These are phyloP conservation scores for Fraxinus pennsylvanica DNA, from an alignment of 257 asterid species.

Conservation along the genomic window DNA sequence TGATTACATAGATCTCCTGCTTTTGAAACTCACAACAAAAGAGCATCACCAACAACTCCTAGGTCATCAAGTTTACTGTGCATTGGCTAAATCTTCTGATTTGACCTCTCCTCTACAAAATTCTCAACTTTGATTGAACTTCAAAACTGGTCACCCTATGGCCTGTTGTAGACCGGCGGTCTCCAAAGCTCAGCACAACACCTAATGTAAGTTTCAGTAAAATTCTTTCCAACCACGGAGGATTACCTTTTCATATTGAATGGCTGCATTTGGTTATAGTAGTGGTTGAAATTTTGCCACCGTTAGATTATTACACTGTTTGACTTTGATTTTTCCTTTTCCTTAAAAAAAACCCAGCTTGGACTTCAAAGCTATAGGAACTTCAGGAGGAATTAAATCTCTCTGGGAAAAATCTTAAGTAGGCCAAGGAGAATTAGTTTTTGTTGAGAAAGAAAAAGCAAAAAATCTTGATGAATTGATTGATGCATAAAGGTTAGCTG, in stretches of 20 bases:
- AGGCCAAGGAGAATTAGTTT: slow-evolving; percentile 68
- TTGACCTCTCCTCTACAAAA: too few relatives aligned
- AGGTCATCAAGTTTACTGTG: slow-evolving; percentile 46
- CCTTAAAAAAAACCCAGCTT: slow-evolving; percentile 64
- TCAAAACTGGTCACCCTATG: slow-evolving; percentile 61
- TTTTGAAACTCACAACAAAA: slow-evolving; percentile 39
- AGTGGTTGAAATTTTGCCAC: neutral
- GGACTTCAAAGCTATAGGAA: slow-evolving; percentile 61
- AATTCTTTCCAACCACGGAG: neutral
- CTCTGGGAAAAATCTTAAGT: slow-evolving; percentile 77
- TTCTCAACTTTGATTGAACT: slow-evolving; percentile 42
- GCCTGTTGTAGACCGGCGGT: slow-evolving; percentile 55
- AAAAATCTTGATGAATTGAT: slow-evolving; percentile 72
- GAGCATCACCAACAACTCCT: slow-evolving; percentile 32
- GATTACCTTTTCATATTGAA: neutral
- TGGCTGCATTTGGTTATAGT: slow-evolving; percentile 18
- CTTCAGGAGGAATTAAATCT: slow-evolving; percentile 59
- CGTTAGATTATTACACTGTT: slow-evolving; percentile 15
- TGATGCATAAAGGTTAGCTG: slow-evolving; percentile 64
- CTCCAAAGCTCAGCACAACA: slow-evolving; percentile 64
- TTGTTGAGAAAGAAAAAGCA: slow-evolving; percentile 72
- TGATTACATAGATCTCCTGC: too few relatives aligned
- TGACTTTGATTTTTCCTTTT: slow-evolving; percentile 14
- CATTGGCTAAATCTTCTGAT: slow-evolving; percentile 32
- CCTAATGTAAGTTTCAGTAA: slow-evolving; percentile 62